These are phyloP conservation scores for Dothiorella sarmentorum DNA, from an alignment of 2,329 filamentous ascomycete genomes.

Conservation along the genomic window DNA sequence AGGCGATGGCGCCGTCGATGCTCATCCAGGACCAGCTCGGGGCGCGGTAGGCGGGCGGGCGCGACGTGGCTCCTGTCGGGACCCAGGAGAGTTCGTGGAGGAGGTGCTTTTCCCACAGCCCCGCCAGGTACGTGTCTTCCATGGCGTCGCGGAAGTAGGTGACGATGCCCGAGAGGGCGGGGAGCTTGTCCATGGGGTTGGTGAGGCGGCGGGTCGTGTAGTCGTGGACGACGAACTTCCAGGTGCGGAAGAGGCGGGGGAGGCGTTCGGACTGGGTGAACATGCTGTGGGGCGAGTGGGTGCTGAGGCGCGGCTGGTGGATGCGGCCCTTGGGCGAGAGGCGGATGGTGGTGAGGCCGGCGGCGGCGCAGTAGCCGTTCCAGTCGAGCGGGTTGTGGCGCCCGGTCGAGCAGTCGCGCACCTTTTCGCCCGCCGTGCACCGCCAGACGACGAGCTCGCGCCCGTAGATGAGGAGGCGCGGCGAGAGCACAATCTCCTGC, in stretches of 20 bases:
- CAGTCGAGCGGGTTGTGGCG: conserved; percentile 8
- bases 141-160: conserved; percentile 13
- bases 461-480: conserved; percentile 13
- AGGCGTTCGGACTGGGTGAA: conserved; percentile 3
- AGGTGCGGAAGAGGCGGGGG: conserved; percentile 13
- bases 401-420: neutral
- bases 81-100: conserved; percentile 17
- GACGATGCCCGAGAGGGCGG: conserved; percentile 16
- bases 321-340: conserved; percentile 8
- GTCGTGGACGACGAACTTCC: conserved; percentile 18
- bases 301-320: conserved; percentile 1
- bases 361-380: conserved; percentile 18
- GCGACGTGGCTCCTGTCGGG: neutral
- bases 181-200: conserved; percentile 15
- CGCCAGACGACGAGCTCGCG: conserved; percentile 9
- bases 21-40: conserved; percentile 9
- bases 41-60: conserved; percentile 9
- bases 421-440: conserved; percentile 6
- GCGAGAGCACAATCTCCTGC: conserved; percentile 17
- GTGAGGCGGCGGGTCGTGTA: conserved; percentile 11
- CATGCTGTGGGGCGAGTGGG: conserved; percentile 5
- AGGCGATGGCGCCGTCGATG: conserved; percentile 11
- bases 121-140: conserved; percentile 16
- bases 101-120: conserved; percentile 16
- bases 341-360: conserved; percentile 14